Base-by-base conservation (phyloP, 1,139 yeast species). In the Williopsis jadinii region DNA sequence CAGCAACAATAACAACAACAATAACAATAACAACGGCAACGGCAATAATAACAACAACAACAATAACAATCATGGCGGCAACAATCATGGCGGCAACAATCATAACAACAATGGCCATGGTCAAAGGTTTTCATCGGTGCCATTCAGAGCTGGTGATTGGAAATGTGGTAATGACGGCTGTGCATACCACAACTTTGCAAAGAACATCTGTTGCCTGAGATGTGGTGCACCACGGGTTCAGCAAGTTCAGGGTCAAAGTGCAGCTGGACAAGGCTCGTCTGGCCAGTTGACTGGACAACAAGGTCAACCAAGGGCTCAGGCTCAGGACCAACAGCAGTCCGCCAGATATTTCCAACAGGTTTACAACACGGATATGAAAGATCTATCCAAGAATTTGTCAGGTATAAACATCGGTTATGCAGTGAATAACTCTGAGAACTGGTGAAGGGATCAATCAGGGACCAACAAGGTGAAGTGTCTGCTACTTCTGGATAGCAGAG, bases 91-190 rank as follows among this genome's bases (percentile, higher is more conserved):
- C 39, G 38, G 32, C 35, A 38, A 32, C 28, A 28, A 32, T 26
- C 28, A 14, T 28, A 50, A 53, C 39, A 52, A 45, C 32, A 42
- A 37, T 12, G 41, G 41, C n/a, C 45, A 43, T 39, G 48, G 40
- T 37, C 44, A 55, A 28, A 55, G 57, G 33, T 47, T 51, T 11
- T 64, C 67, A 36, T 68, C 73, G 47, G 95, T 88, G 11, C 97
- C 97, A 12, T 90, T 90, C 63, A 75, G 97, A 55, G 97, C 97
- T 2, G 97, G 97, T 37, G 97, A 90, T 62, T 90, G 97, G 97
- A 88, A 87, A 61, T 88, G 97, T 67, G 66, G 75, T 28, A 75
- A 73, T 49, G 94, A 84, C 41, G 71, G 77, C 30, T 90, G 97
- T 60, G 73, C 79, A 38, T 90, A 88, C 60, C 97, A 90, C 62